phyloP scores from a whole-genome alignment of 805 yeast genomes.

The Priceomyces carsonii region DNA sequence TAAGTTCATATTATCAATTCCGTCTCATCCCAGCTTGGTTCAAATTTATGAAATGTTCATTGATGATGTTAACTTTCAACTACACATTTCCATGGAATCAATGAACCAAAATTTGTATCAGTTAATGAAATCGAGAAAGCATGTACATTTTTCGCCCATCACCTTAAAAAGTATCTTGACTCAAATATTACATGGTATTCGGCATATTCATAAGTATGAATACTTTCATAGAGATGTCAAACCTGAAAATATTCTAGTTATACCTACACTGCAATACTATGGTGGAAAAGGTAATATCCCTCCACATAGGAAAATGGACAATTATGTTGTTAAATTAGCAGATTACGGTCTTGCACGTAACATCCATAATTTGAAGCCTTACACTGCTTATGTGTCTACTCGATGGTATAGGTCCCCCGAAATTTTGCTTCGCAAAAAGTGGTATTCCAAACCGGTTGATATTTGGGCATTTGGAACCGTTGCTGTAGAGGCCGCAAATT shows the following conservation, averaged over 20 bases:
- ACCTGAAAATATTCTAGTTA: conserved; percentile 86
- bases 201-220: conserved; percentile 72
- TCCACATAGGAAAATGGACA: conserved; percentile 34
- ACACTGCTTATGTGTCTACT: conserved; percentile 78
- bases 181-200: conserved; percentile 74
- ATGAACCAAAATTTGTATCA: conserved; percentile 83
- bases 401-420: conserved; percentile 90
- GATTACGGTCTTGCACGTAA: conserved; percentile 80
- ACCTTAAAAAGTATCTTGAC: conserved; percentile 66
- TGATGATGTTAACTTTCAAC: conserved; percentile 56
- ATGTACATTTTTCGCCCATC: conserved; percentile 51
- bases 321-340: conserved; percentile 69
- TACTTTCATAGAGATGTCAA: conserved; percentile 89
- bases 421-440: conserved; percentile 61
- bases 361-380: conserved; percentile 51
- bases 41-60: conserved; percentile 78
- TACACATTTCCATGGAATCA: conserved; percentile 86
- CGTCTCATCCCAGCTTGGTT: conserved; percentile 70
- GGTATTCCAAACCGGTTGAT: conserved; percentile 70
- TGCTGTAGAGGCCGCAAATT: conserved; percentile 70
- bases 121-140: conserved; percentile 63
- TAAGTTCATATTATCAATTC: conserved; percentile 63
- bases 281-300: conserved; percentile 44
- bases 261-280: conserved; percentile 57
- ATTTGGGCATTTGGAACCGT: conserved; percentile 88